Percentiles rank a stretch among this genome's conserved stretches.
Conservation (phyloP, 495 filamentous ascomycete species). For the Penicillium ochrochloron region DNA sequence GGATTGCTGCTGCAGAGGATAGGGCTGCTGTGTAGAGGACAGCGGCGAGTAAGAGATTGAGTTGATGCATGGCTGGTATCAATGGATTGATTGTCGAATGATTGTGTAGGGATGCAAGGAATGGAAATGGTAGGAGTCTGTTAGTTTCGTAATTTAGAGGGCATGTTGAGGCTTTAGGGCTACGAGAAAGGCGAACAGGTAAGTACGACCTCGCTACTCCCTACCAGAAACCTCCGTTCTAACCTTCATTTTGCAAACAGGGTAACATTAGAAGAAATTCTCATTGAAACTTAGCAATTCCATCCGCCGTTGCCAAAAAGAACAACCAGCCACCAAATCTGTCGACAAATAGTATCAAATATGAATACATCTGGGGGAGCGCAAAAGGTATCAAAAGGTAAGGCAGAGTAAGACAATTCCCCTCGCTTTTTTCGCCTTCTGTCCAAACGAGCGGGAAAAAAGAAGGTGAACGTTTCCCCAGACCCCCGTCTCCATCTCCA, state of each 20-base stretch:
- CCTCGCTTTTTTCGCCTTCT: slow-evolving; percentile 8
- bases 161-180: not conserved
- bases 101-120: not conserved
- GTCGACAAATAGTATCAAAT: slow-evolving; percentile 16
- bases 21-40: slow-evolving; percentile 16
- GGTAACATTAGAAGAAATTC: slow-evolving; percentile 5
- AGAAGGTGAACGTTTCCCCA: slow-evolving; percentile 25
- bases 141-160: not conserved
- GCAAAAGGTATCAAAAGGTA: slow-evolving; percentile 31
- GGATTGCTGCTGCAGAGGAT: slow-evolving; percentile 11
- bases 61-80: slow-evolving; percentile 18
- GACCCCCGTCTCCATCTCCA: slow-evolving; percentile 7
- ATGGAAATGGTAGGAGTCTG: not conserved
- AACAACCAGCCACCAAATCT: slow-evolving; percentile 14
- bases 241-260: not conserved
- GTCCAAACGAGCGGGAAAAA: slow-evolving; percentile 17
- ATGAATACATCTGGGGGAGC: slow-evolving; percentile 32
- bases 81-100: not conserved
- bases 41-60: slow-evolving; percentile 10
- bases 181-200: not conserved
- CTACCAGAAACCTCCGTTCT: not conserved
- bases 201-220: slow-evolving; percentile 5
- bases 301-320: slow-evolving; percentile 6
- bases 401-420: slow-evolving; percentile 33
- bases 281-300: slow-evolving; percentile 15